Evolutionary conservation across 2,329 filamentous ascomycete genomes (phyloP), one percentile per base, ranked within the genome.

Genomic region (Westerdykella sp.): DNA sequence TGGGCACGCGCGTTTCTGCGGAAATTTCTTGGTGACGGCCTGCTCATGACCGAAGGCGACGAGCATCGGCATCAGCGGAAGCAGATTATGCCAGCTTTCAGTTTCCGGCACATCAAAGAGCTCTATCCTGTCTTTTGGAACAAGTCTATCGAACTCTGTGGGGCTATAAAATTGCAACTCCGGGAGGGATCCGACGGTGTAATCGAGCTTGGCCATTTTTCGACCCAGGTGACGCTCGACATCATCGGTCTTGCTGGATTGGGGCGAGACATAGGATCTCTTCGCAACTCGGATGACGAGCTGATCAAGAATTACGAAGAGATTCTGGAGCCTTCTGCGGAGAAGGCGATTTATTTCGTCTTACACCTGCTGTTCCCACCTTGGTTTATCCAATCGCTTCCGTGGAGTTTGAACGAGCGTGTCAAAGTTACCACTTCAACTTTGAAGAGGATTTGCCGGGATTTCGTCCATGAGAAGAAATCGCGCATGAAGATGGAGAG

Each of bases 111-210:
- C 56, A 74, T 95, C 62, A 94, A 93, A 61, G 78, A 91, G 46
- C 70, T 95, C 12, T 93, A 94, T 55, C 84, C 87, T 0, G 70
- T 85, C 5, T 95, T 96, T 66, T 95, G 88, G 88, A 57, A 69
- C 15, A 95, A 94, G 67, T 78, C 83, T 1, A 66, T 76, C 6
- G 83, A 91, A 60, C 77, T 83, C 54, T 80, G 82, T 5, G 66
- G 77, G 15, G 75, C 76, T 39, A 82, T 95, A 63, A 75, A 73
- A 1, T 63, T 68, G 7, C 66, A 74, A 21, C 61, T 80, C n/a
- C 44, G 69, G 53, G 59, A 65, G 50, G 59, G 74, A 16, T 60
- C 66, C 6, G 54, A 57, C 16, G 55, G 64, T 18, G 59, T 67
- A 7, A 47, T 71, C 0, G 69, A 72, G 44, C 60, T 73, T 38